Evolutionary conservation across 306 rosid genomes (phyloP).

Genomic region (Sicyos edulis): DNA sequence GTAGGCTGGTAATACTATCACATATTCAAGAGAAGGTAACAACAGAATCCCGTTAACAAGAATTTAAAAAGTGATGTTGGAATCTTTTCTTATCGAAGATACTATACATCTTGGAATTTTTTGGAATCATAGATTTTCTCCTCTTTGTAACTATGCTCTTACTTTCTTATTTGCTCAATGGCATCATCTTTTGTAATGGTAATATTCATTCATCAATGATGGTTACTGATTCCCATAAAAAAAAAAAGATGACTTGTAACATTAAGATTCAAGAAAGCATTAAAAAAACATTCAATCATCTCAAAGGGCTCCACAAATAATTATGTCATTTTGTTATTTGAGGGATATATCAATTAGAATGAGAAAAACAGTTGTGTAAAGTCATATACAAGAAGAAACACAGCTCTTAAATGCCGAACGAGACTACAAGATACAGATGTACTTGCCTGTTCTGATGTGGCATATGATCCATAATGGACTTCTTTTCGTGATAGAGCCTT

Average conservation of each 20-base stretch:
- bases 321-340: not conserved
- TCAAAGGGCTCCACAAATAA: not conserved
- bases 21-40: not conserved
- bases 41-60: not conserved
- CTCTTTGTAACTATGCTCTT: too few relatives aligned
- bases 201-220: too few relatives aligned
- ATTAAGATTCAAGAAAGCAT: not conserved
- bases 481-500: slow-evolving; percentile 64
- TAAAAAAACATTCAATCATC: not conserved
- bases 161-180: too few relatives aligned
- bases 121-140: too few relatives aligned
- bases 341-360: not conserved
- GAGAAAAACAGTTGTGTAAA: not conserved
- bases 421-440: slow-evolving; percentile 13
- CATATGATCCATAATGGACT: slow-evolving; percentile 68
- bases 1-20: slow-evolving; percentile 1
- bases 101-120: too few relatives aligned
- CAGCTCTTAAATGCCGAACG: not conserved
- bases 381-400: not conserved
- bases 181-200: too few relatives aligned
- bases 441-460: slow-evolving; percentile 76
- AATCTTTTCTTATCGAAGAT: too few relatives aligned
- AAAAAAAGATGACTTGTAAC: not conserved
- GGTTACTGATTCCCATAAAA: too few relatives aligned
- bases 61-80: too few relatives aligned